Evolutionary conservation across 1,284 basidiomycete species (phyloP).

Genomic region (Macrocybe sp.): DNA sequence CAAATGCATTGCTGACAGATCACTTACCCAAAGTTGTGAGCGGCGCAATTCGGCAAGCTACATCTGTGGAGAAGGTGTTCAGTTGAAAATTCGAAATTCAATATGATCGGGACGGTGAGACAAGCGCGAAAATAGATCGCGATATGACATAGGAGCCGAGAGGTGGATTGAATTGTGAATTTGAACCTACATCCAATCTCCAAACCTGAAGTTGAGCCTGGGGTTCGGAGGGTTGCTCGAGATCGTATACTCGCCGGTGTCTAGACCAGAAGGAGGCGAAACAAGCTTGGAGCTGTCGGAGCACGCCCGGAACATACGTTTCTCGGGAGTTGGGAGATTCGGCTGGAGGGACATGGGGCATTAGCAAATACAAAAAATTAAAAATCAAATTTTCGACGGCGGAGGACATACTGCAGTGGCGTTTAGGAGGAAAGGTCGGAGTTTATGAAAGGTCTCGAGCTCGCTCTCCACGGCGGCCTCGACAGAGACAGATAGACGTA

Average conservation of each 20-base stretch:
- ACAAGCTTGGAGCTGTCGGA: slow-evolving; percentile 1
- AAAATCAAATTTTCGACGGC: no score
- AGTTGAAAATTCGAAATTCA: slow-evolving; percentile 10
- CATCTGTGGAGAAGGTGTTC: slow-evolving; percentile 40
- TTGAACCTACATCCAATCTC: slow-evolving; percentile 74
- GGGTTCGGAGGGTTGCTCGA: slow-evolving; percentile 75
- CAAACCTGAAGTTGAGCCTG: slow-evolving; percentile 62
- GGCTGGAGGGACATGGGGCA: slow-evolving; percentile 25
- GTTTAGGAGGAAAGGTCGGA: slow-evolving; percentile 40
- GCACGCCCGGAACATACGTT: no score
- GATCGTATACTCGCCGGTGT: slow-evolving; percentile 42
- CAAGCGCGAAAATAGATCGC: slow-evolving; percentile 11
- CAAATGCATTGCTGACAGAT: slow-evolving; percentile 12
- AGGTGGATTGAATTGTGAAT: slow-evolving; percentile 13
- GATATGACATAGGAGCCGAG: neutral
- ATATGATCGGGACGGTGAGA: slow-evolving; percentile 17
- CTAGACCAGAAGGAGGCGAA: slow-evolving; percentile 10
- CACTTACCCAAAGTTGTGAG: slow-evolving; percentile 73
- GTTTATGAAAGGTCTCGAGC: slow-evolving; percentile 51
- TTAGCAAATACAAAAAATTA: no score
- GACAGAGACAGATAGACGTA: slow-evolving; percentile 40
- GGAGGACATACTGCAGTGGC: slow-evolving; percentile 26
- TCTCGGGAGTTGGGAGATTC: slow-evolving; percentile 15
- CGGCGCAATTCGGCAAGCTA: slow-evolving; percentile 51
- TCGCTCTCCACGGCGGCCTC: slow-evolving; percentile 55